These are phyloP conservation scores for Stephanodiscus triporus DNA, from an alignment of 108 stramenopile genomes.

Conservation along the genomic window DNA sequence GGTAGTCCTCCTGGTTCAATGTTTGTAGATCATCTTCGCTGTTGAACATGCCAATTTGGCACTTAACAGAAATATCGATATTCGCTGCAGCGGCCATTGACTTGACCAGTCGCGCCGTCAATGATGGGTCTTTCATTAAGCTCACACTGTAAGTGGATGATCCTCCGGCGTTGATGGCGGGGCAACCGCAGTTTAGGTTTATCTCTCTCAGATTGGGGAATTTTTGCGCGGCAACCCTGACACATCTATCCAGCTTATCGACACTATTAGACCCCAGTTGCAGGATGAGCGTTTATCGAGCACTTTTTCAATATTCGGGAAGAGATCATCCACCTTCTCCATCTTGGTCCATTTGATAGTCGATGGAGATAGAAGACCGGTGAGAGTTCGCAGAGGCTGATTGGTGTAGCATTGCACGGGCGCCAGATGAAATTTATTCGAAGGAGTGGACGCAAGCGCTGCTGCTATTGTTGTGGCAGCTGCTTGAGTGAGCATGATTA, in stretches of 20 bases:
- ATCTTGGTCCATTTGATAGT: conserved; percentile 60
- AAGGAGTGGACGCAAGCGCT: background rate
- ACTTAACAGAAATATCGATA: conserved; percentile 49
- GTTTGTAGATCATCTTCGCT: conserved; percentile 26
- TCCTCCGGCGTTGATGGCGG: conserved; percentile 55
- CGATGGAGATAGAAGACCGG: conserved; percentile 38
- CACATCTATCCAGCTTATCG: conserved; percentile 29
- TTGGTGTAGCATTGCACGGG: conserved; percentile 65
- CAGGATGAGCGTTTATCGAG: conserved; percentile 42
- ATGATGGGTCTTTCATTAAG: conserved; percentile 48
- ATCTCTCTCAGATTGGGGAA: conserved; percentile 45
- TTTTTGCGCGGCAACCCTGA: conserved; percentile 1
- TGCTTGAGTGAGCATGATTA: background rate
- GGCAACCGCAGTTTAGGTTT: conserved; percentile 65
- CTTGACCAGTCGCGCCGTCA: conserved; percentile 42
- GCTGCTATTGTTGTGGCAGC: conserved; percentile 4
- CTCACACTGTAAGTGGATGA: conserved; percentile 56
- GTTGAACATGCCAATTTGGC: conserved; percentile 54
- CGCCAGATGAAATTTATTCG: conserved; percentile 48
- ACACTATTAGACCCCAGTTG: conserved; percentile 55
- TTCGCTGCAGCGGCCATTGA: conserved; percentile 14
- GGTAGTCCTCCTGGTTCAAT: conserved; percentile 32
- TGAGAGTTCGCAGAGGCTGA: conserved; percentile 35
- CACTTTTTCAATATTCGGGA: conserved; percentile 11
- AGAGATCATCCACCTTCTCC: conserved; percentile 60